Percentiles rank a stretch among this genome's conserved stretches.
These are phyloP conservation scores for Starmerella roubikii DNA, from an alignment of 805 yeast species.

Conservation along the genomic window DNA sequence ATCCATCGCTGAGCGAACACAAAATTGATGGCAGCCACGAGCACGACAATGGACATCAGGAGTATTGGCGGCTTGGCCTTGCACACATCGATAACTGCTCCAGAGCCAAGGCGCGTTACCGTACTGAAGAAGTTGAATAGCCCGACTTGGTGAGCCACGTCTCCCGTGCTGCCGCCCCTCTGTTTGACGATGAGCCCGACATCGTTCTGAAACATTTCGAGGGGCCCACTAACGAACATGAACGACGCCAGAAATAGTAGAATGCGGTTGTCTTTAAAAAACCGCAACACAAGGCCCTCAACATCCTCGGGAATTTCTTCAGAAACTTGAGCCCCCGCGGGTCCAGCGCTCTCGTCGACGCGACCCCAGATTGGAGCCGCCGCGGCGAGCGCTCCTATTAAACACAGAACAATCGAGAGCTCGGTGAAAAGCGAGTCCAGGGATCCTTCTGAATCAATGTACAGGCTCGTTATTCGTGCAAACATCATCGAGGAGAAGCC, in stretches of 20 bases:
- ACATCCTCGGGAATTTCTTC: not conserved
- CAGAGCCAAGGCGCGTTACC: conserved; percentile 48
- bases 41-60: conserved; percentile 23
- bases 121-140: conserved; percentile 58
- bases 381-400: conserved; percentile 20
- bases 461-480: conserved; percentile 37
- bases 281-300: conserved; percentile 11
- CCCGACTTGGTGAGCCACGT: conserved; percentile 33
- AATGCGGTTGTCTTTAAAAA: conserved; percentile 24
- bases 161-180: conserved; percentile 20
- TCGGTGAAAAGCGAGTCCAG: conserved; percentile 10
- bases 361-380: conserved; percentile 18
- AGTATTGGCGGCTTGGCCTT: conserved; percentile 25
- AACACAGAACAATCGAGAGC: conserved; percentile 19
- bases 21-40: conserved; percentile 22
- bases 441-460: not conserved
- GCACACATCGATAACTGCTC: conserved; percentile 53
- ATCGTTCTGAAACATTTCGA: conserved; percentile 73
- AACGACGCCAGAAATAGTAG: conserved; percentile 52
- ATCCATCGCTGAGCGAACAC: conserved; percentile 27
- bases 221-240: conserved; percentile 62
- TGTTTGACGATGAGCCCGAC: conserved; percentile 57
- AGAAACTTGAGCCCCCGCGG: not conserved
- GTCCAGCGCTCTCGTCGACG: conserved; percentile 4
- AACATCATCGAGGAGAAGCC: conserved; percentile 72